These are phyloP conservation scores for Juncus inflexus DNA, from an alignment of 176 grass and related monocot genomes.

Conservation along the genomic window DNA sequence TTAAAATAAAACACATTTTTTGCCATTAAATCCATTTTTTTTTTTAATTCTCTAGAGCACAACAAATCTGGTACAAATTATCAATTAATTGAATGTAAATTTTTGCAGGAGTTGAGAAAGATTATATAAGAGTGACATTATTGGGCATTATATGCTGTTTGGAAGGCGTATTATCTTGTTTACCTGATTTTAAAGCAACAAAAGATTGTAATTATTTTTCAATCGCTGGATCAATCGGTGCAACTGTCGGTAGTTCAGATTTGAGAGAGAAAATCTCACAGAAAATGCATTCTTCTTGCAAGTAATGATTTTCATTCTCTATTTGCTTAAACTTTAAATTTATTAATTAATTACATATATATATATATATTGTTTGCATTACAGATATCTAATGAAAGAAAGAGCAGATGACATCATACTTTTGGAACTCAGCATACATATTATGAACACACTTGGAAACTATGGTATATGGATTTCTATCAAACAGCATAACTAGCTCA, in stretches of 20 bases:
- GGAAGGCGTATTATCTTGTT: constrained; percentile 97
- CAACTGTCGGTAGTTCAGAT: constrained; percentile 71
- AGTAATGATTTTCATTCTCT: constrained; percentile 32
- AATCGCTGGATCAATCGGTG: constrained; percentile 72
- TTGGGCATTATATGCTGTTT: constrained; percentile 81
- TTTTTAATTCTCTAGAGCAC: background rate
- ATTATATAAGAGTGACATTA: constrained; percentile 83
- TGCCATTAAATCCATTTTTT: background rate
- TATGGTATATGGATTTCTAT: constrained; percentile 54
- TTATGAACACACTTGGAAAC: constrained; percentile 91
- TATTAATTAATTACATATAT: constrained; percentile 30
- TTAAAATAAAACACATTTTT: constrained; percentile 8
- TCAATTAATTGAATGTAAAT: constrained; percentile 13
- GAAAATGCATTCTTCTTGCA: constrained; percentile 68
- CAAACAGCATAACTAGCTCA: constrained; percentile 1
- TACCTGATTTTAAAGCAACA: constrained; percentile 60
- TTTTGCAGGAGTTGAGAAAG: constrained; percentile 69
- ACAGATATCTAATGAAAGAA: constrained; percentile 91
- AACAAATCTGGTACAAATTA: background rate
- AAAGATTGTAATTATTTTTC: constrained; percentile 34
- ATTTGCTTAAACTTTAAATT: constrained; percentile 6
- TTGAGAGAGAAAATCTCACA: constrained; percentile 84
- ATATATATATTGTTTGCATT: constrained; percentile 19
- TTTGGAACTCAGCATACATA: constrained; percentile 55
- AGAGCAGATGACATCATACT: constrained; percentile 88